Base-by-base conservation (phyloP, 2,329 filamentous ascomycete genomes). In the Capronia coronata region DNA sequence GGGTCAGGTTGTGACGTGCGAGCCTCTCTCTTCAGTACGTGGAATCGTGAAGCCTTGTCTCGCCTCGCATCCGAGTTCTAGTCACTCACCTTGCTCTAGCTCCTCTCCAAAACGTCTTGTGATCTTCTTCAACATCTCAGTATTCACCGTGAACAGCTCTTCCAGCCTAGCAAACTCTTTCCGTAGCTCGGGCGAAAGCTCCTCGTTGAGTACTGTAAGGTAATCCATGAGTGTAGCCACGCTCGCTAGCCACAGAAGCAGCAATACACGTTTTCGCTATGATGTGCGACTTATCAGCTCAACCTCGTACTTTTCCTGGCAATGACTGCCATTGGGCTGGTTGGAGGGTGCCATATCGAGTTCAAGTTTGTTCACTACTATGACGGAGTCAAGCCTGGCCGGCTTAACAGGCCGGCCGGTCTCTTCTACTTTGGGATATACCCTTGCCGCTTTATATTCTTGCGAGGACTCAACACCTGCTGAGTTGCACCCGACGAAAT, bases 21-120 rank as follows among this genome's bases (percentile, higher is more conserved):
- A n/a, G n/a, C n/a, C n/a, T n/a, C n/a, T n/a, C n/a, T n/a, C n/a
- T n/a, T n/a, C n/a, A n/a, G n/a, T n/a, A n/a, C n/a, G n/a, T n/a
- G n/a, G n/a, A n/a, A n/a, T n/a, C n/a, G n/a, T 37, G 5, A 37
- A 37, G 14, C 34, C 34, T 37, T 6, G 7, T 10, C 22, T 37
- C 5, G 14, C 25, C 19, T 22, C 13, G 5, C 34, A 21, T 4
- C 19, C 30, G 16, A 32, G 38, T 41, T 37, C 25, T 32, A 23
- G 5, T 7, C 22, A 52, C 68, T 58, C 65, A 83, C 86, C 87
- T 71, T 90, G 90, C 44, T 82, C 77, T 39, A 96, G 79, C 71
- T 96, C 90, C 9, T 74, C 74, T 34, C 89, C 76, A 64, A 95
- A 95, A 65, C 93, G 87, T 32, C 85, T 74, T n/a, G 86, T 88